Evolutionary conservation across 2,329 filamentous ascomycete species (phyloP).

Genomic region (Scorias spongiosa): DNA sequence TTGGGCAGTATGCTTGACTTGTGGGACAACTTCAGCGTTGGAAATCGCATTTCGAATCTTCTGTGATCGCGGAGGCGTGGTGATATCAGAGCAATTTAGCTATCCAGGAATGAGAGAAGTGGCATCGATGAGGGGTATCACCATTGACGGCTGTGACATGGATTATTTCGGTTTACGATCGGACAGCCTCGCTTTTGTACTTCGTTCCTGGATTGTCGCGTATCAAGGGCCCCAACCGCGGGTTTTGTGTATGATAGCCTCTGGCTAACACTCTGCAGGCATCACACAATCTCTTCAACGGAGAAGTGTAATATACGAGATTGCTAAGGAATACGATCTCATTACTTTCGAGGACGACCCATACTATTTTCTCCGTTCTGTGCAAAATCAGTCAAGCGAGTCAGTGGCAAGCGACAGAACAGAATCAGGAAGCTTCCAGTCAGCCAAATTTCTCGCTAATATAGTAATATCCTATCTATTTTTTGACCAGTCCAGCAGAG

Average conservation of each 20-base stretch:
- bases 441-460: constrained; percentile 5
- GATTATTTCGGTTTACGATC: constrained; percentile 16
- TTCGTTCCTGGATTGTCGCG: constrained; percentile 13
- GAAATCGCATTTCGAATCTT: constrained; percentile 18
- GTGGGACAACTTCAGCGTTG: constrained; percentile 18
- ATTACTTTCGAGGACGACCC: constrained; percentile 20
- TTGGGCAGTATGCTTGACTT: constrained; percentile 16
- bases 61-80: constrained; percentile 12
- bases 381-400: not conserved
- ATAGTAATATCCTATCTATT: constrained; percentile 19
- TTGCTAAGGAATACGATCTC: constrained; percentile 15
- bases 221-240: constrained; percentile 9
- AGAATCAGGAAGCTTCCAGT: not conserved
- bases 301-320: constrained; percentile 12
- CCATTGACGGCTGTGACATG: constrained; percentile 14
- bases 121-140: constrained; percentile 13
- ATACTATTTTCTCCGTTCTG: constrained; percentile 15
- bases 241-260: constrained; percentile 19
- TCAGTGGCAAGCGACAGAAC: not conserved
- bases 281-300: constrained; percentile 12
- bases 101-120: constrained; percentile 15
- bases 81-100: constrained; percentile 12
- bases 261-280: constrained; percentile 18
- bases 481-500: constrained; percentile 19
- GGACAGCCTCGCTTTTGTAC: constrained; percentile 10